phyloP scores from a whole-genome alignment of 2,329 filamentous ascomycete genomes.

The Ascosphaera aggregata region DNA sequence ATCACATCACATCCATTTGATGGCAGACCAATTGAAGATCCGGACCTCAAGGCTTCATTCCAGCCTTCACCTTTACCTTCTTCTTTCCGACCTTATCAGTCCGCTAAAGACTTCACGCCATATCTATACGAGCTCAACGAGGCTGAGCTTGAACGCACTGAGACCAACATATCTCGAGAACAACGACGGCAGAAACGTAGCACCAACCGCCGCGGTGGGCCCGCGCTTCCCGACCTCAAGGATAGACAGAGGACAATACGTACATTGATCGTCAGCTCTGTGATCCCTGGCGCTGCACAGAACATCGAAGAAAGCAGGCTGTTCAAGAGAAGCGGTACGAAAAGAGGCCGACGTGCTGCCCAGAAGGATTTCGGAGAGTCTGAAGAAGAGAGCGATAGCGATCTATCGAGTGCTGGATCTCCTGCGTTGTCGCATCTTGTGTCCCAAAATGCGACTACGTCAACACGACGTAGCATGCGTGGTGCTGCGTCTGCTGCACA shows the following conservation, averaged over 20 bases:
- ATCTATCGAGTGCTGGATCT: constrained; percentile 71
- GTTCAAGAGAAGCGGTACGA: constrained; percentile 51
- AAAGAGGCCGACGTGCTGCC: constrained; percentile 32
- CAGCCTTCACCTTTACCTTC: constrained; percentile 59
- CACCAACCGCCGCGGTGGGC: constrained; percentile 78
- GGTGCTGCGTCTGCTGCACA: constrained; percentile 72
- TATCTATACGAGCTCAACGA: constrained; percentile 90
- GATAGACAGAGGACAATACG: constrained; percentile 84
- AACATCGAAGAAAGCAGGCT: constrained; percentile 65
- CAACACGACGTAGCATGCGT: constrained; percentile 68
- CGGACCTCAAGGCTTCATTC: constrained; percentile 68
- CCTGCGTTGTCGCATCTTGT: constrained; percentile 50
- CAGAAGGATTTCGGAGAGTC: constrained; percentile 42
- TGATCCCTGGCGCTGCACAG: constrained; percentile 65
- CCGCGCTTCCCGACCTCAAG: constrained; percentile 83
- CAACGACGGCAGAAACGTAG: constrained; percentile 88
- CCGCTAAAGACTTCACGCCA: constrained; percentile 82
- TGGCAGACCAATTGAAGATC: constrained; percentile 75
- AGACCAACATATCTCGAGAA: constrained; percentile 80
- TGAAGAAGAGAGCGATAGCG: constrained; percentile 79
- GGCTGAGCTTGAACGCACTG: constrained; percentile 67
- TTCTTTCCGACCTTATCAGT: constrained; percentile 74
- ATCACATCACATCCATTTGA: constrained; percentile 89
- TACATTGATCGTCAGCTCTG: constrained; percentile 76
- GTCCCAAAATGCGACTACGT: constrained; percentile 28